Conservation (phyloP, 352 stramenopile species). For the Aphanomyces invadans region DNA sequence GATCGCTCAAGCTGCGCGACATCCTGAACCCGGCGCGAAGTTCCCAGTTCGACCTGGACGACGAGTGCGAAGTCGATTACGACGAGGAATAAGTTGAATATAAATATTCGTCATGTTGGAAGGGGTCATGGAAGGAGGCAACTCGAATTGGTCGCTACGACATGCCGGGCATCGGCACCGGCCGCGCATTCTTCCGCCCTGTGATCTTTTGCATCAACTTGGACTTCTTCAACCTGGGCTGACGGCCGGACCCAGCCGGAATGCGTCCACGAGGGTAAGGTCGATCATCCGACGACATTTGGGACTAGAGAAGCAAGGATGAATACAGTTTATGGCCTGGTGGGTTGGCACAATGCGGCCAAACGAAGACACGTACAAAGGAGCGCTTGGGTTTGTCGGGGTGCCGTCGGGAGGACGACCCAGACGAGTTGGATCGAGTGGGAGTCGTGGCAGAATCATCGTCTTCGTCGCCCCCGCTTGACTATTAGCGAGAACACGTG, state of each 20-base stretch:
- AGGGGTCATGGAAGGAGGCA: no score
- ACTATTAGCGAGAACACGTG: neutral
- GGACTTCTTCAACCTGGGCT: constrained; percentile 24
- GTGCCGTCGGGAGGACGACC: neutral
- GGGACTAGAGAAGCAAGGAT: neutral
- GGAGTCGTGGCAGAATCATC: constrained; percentile 3
- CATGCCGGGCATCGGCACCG: constrained; percentile 8
- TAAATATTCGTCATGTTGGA: no score
- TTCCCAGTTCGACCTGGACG: neutral
- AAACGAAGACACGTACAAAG: constrained; percentile 1
- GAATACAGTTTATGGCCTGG: neutral
- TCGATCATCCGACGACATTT: constrained; percentile 18
- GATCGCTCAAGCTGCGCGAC: neutral
- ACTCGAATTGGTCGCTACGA: no score
- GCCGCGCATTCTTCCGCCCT: constrained; percentile 18
- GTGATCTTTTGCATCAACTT: constrained; percentile 24
- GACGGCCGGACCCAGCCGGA: neutral
- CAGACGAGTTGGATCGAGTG: neutral
- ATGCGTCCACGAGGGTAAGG: constrained; percentile 5
- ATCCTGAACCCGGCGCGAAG: neutral
- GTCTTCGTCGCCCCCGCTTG: constrained; percentile 17
- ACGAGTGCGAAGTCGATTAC: constrained; percentile 14
- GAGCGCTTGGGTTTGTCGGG: constrained; percentile 14
- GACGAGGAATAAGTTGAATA: neutral
- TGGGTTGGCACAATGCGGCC: no score